Conservation (phyloP, 208 protist genomes). For the Acanthamoeba castellanii region DNA sequence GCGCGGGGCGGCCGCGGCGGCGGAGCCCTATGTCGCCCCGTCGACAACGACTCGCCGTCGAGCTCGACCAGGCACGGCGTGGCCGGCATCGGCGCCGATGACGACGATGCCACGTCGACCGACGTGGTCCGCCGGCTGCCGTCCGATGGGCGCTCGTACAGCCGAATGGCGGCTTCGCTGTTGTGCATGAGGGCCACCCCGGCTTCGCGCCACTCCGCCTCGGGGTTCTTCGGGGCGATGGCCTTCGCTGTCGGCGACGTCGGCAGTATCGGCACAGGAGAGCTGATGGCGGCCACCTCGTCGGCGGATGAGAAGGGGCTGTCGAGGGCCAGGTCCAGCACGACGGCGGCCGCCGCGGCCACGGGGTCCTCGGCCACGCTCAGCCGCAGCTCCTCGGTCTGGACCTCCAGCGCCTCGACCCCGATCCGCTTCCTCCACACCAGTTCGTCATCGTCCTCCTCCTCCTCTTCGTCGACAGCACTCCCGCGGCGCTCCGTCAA, state of each 20-base stretch:
- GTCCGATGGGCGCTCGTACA: neutral
- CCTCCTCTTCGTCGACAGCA: no score
- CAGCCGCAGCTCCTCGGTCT: neutral
- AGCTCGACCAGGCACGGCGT: no score
- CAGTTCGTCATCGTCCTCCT: neutral
- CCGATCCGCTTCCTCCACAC: neutral
- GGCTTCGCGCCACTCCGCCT: neutral
- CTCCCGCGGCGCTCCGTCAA: no score
- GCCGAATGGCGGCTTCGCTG: neutral
- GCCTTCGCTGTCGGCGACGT: neutral
- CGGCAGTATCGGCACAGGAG: no score
- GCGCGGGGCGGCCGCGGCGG: no score
- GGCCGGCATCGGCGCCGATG: neutral
- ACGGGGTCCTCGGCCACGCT: neutral
- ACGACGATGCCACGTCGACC: neutral
- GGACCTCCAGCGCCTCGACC: neutral
- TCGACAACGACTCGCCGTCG: neutral
- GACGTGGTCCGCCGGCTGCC: no score
- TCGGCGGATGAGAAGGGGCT: no score
- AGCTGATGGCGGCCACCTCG: no score
- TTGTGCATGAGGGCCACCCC: neutral
- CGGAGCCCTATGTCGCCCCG: no score
- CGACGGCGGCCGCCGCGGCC: neutral
- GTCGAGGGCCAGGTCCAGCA: neutral
- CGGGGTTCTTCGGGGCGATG: neutral